Conservation (phyloP, 2,329 filamentous ascomycete genomes). For the Trichoderma sp. region DNA sequence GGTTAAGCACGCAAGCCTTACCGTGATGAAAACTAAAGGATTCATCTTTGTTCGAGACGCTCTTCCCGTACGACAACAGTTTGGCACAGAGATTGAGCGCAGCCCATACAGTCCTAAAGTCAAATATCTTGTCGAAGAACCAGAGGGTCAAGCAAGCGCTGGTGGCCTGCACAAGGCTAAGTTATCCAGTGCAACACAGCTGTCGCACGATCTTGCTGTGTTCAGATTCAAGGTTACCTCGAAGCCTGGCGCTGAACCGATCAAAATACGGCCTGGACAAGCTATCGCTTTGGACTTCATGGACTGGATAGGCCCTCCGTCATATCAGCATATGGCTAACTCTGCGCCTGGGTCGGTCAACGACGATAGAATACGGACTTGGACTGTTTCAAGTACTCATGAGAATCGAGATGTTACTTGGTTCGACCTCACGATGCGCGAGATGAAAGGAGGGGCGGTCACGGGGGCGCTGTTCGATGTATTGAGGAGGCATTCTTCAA, state of each 20-base stretch:
- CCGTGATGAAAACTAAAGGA: conserved; percentile 21
- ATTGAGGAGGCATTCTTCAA: conserved; percentile 1
- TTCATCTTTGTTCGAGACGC: conserved; percentile 22
- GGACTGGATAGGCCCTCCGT: conserved; percentile 26
- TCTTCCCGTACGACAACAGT: conserved; percentile 22
- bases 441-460: conserved; percentile 25
- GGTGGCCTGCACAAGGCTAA: conserved; percentile 10
- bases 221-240: conserved; percentile 20
- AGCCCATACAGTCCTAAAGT: conserved; percentile 26
- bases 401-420: conserved; percentile 13
- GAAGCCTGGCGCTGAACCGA: neutral
- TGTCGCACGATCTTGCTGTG: conserved; percentile 24
- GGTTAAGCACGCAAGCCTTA: conserved; percentile 24
- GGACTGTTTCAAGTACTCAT: conserved; percentile 26
- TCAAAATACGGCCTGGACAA: conserved; percentile 23
- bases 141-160: conserved; percentile 15
- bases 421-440: conserved; percentile 26
- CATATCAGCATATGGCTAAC: conserved; percentile 28
- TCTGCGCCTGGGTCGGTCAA: conserved; percentile 21
- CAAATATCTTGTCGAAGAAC: conserved; percentile 24
- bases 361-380: conserved; percentile 17
- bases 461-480: conserved; percentile 25
- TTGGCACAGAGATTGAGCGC: conserved; percentile 21
- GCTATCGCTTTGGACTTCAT: conserved; percentile 24
- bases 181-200: conserved; percentile 10